phyloP scores from a whole-genome alignment of 371 early-diverging fungal genomes.

The Mucor indicus region DNA sequence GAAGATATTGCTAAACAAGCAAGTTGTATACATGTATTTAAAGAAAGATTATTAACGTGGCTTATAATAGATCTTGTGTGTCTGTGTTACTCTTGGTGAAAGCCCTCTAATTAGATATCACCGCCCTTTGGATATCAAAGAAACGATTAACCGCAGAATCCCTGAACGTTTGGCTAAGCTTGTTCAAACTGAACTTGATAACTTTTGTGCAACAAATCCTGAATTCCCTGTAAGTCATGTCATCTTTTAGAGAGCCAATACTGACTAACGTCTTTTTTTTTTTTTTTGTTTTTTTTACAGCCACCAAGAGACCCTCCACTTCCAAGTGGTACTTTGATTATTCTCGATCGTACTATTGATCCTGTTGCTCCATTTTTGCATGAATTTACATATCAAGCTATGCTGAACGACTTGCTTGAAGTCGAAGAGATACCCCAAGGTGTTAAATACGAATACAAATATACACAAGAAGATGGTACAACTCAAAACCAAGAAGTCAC shows the following conservation, averaged over 20 bases:
- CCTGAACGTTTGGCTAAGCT: slow-evolving; percentile 52
- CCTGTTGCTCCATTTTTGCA: slow-evolving; percentile 84
- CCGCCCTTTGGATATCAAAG: slow-evolving; percentile 67
- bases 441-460: slow-evolving; percentile 62
- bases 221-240: slow-evolving; percentile 54
- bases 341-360: slow-evolving; percentile 91
- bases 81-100: slow-evolving; percentile 79
- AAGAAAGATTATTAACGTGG: no score
- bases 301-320: slow-evolving; percentile 59
- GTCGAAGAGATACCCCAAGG: slow-evolving; percentile 62
- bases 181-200: slow-evolving; percentile 60
- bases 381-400: slow-evolving; percentile 94
- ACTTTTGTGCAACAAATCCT: slow-evolving; percentile 53
- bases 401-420: slow-evolving; percentile 83
- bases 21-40: background rate
- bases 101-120: slow-evolving; percentile 86
- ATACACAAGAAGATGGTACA: slow-evolving; percentile 52
- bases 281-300: slow-evolving; percentile 27
- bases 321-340: slow-evolving; percentile 71
- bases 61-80: slow-evolving; percentile 54
- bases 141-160: slow-evolving; percentile 59
- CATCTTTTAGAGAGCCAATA: no score
- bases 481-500: slow-evolving; percentile 56
- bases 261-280: no score
- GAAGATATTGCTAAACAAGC: slow-evolving; percentile 72